These are phyloP conservation scores for Trichomonascaceae sp. DNA, from an alignment of 1,139 yeast species.

Conservation along the genomic window DNA sequence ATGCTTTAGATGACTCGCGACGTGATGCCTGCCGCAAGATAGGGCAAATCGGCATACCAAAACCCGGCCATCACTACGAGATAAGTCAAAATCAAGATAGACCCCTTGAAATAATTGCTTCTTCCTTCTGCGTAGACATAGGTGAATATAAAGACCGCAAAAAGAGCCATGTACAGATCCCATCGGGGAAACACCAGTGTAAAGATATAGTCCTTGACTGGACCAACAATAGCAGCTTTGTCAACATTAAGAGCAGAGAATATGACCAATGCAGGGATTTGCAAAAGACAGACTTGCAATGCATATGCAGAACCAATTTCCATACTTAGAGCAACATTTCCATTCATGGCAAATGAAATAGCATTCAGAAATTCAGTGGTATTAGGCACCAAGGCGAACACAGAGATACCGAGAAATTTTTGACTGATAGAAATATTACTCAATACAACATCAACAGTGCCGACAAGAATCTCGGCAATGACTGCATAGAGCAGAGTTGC, in stretches of 20 bases:
- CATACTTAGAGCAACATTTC: constrained; percentile 87
- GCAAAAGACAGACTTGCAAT: constrained; percentile 89
- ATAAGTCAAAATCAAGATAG: constrained; percentile 76
- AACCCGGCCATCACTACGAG: constrained; percentile 75
- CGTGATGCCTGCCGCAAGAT: not conserved
- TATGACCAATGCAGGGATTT: constrained; percentile 83
- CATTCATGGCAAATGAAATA: constrained; percentile 91
- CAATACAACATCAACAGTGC: constrained; percentile 86
- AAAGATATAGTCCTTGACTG: constrained; percentile 48
- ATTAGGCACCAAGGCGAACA: constrained; percentile 93
- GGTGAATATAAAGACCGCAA: constrained; percentile 83
- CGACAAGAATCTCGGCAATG: constrained; percentile 91
- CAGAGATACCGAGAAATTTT: constrained; percentile 85
- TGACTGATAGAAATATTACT: constrained; percentile 73
- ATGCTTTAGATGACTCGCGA: not conserved
- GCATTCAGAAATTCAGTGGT: constrained; percentile 97
- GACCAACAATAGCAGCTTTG: constrained; percentile 21
- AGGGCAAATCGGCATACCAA: constrained; percentile 47
- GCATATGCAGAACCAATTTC: constrained; percentile 98
- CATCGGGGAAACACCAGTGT: constrained; percentile 89
- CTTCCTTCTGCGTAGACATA: constrained; percentile 96
- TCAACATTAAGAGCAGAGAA: constrained; percentile 51
- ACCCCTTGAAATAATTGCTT: constrained; percentile 92
- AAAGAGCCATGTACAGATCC: constrained; percentile 84
- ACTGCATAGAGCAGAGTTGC: constrained; percentile 87